These are phyloP conservation scores for Cladorrhinum samala DNA, from an alignment of 495 filamentous ascomycete species.

Conservation along the genomic window DNA sequence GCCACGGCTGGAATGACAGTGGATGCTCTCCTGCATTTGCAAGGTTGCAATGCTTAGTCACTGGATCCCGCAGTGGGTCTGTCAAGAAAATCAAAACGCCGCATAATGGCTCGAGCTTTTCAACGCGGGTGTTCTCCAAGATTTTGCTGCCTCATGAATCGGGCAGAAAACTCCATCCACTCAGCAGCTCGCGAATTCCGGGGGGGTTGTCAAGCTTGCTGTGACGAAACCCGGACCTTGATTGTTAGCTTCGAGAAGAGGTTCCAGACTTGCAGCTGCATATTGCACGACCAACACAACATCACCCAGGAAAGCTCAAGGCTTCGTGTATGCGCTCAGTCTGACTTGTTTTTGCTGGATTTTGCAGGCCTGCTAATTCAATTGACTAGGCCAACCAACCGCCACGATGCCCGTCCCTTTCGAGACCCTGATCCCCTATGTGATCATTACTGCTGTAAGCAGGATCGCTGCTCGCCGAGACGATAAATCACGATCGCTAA, in stretches of 20 bases:
- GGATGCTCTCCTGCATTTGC: background rate
- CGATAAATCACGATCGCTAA: slow-evolving; percentile 22
- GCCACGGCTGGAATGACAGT: background rate
- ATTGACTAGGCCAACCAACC: slow-evolving; percentile 19
- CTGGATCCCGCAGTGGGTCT: background rate
- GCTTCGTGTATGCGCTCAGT: slow-evolving; percentile 19
- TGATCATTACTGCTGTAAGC: slow-evolving; percentile 78
- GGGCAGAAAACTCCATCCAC: background rate
- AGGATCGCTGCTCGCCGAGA: slow-evolving; percentile 13
- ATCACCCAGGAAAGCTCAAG: slow-evolving; percentile 8
- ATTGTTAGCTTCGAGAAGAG: slow-evolving; percentile 6
- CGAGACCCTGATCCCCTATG: slow-evolving; percentile 91
- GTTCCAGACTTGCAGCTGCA: slow-evolving; percentile 12
- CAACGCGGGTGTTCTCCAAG: background rate
- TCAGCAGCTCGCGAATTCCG: slow-evolving; percentile 17
- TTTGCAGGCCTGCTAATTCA: slow-evolving; percentile 13
- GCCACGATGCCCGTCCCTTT: slow-evolving; percentile 87
- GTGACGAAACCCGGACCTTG: slow-evolving; percentile 3
- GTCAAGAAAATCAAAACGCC: background rate
- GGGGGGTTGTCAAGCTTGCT: background rate
- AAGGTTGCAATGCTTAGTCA: background rate
- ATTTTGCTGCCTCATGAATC: slow-evolving; percentile 17
- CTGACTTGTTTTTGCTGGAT: background rate
- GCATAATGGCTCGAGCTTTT: background rate
- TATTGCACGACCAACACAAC: slow-evolving; percentile 6